These are phyloP conservation scores for Backusella circina DNA, from an alignment of 192 early-diverging fungal genomes.

Conservation along the genomic window DNA sequence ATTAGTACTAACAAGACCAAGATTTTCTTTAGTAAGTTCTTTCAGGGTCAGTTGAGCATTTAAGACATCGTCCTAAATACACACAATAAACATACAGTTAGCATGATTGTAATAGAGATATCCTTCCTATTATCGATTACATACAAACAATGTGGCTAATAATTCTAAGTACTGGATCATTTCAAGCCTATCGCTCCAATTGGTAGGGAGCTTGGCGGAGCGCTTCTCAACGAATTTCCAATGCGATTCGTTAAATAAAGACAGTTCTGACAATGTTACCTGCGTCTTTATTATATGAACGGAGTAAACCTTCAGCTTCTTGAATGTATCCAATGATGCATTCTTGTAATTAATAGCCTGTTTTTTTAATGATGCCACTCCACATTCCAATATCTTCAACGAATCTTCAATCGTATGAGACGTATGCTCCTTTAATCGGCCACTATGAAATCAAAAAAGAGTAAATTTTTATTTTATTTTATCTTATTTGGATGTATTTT, in stretches of 20 bases:
- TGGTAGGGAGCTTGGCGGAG: not conserved
- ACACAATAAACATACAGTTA: not conserved
- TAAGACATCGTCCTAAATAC: not conserved
- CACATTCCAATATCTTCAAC: slow-evolving; percentile 10
- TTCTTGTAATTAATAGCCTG: slow-evolving; percentile 2
- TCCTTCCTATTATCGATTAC: not conserved
- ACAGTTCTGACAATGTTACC: not conserved
- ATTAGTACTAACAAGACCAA: not conserved
- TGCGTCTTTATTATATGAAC: not conserved
- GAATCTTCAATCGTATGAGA: slow-evolving; percentile 8
- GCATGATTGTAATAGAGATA: not conserved
- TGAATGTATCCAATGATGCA: not conserved
- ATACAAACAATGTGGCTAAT: not conserved
- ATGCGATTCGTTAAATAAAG: not conserved
- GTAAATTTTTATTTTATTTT: not conserved
- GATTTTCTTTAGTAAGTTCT: not conserved
- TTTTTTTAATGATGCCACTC: not conserved
- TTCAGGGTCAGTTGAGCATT: not conserved
- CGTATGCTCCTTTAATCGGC: slow-evolving; percentile 8
- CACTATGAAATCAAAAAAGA: slow-evolving; percentile 9
- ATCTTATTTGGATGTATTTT: not conserved
- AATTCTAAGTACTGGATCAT: slow-evolving; percentile 1
- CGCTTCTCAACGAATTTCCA: not conserved
- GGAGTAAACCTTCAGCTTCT: slow-evolving; percentile 7
- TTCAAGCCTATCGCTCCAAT: not conserved